Percentiles rank a stretch among this genome's conserved stretches.
Evolutionary conservation across 1,284 basidiomycete genomes (phyloP).

Genomic region (Tremellales sp.): DNA sequence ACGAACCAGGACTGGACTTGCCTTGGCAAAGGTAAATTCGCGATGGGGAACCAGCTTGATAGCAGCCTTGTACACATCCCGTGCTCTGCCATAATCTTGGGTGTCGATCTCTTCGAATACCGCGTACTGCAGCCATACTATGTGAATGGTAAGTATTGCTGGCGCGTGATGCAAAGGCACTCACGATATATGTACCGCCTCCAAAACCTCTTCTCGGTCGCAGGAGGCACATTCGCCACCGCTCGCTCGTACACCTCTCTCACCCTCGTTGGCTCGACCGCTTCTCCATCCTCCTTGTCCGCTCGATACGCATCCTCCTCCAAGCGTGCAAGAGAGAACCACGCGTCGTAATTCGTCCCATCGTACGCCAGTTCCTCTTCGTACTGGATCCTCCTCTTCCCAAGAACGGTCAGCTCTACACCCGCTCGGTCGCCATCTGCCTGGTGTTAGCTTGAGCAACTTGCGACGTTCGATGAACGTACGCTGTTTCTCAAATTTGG

Average conservation of each 20-base stretch:
- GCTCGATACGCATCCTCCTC: constrained; percentile 84
- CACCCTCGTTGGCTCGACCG: constrained; percentile 60
- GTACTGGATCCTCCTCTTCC: constrained; percentile 95
- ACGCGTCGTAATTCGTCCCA: constrained; percentile 90
- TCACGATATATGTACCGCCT: constrained; percentile 96
- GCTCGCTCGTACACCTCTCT: constrained; percentile 94
- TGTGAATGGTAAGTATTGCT: constrained; percentile 2
- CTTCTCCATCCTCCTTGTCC: constrained; percentile 66
- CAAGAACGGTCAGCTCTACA: constrained; percentile 89
- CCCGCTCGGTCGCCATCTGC: constrained; percentile 75
- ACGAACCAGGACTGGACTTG: constrained; percentile 14
- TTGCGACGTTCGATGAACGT: constrained; percentile 8
- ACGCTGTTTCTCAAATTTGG: constrained; percentile 95
- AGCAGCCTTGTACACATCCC: constrained; percentile 90
- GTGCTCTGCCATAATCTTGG: constrained; percentile 77
- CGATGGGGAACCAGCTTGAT: constrained; percentile 89
- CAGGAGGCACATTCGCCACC: constrained; percentile 92
- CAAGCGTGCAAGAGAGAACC: constrained; percentile 93
- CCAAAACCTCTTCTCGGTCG: constrained; percentile 63
- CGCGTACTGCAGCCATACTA: constrained; percentile 89
- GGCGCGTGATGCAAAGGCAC: too few species aligned
- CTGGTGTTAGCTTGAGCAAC: background rate
- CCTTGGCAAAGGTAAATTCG: constrained; percentile 93
- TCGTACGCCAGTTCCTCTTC: constrained; percentile 89
- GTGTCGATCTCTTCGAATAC: constrained; percentile 95